phyloP scores from a whole-genome alignment of 1,139 yeast species.

The Debaryomyces coudertii region DNA sequence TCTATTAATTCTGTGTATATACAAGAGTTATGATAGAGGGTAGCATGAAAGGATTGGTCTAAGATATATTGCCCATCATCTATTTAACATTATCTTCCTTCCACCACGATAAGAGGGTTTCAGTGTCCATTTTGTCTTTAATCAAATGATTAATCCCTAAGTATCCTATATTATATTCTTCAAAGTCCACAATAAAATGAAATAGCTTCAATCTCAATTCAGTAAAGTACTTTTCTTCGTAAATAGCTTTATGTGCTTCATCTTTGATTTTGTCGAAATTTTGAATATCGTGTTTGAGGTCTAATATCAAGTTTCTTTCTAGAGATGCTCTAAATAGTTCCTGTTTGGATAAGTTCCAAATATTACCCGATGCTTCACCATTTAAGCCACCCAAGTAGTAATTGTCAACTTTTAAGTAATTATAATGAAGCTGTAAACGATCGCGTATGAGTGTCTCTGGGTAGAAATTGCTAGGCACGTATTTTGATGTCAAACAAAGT shows the following conservation, averaged over 20 bases:
- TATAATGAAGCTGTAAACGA: conserved; percentile 41
- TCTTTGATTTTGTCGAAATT: conserved; percentile 18
- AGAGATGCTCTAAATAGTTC: conserved; percentile 53
- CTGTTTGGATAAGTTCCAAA: conserved; percentile 47
- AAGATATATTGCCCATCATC: background rate
- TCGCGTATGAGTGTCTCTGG: conserved; percentile 44
- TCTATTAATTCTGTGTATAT: background rate
- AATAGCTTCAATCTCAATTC: conserved; percentile 31
- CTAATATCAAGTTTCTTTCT: conserved; percentile 50
- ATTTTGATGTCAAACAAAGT: conserved; percentile 43
- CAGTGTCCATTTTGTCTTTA: conserved; percentile 11
- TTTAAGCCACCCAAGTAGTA: conserved; percentile 46
- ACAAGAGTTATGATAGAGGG: background rate
- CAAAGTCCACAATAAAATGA: conserved; percentile 38
- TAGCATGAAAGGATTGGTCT: background rate
- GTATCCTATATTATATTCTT: conserved; percentile 40
- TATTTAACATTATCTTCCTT: conserved; percentile 10
- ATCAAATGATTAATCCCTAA: conserved; percentile 25
- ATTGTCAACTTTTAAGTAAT: conserved; percentile 55
- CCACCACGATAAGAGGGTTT: conserved; percentile 12
- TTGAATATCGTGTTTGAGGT: conserved; percentile 25
- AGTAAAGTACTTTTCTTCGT: conserved; percentile 20
- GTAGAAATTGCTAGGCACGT: conserved; percentile 39
- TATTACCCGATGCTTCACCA: conserved; percentile 43
- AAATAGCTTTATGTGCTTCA: conserved; percentile 16